Percentiles rank a stretch among this genome's conserved stretches.
Evolutionary conservation across 495 filamentous ascomycete genomes (phyloP).

Genomic region (Penicillium alfredii): DNA sequence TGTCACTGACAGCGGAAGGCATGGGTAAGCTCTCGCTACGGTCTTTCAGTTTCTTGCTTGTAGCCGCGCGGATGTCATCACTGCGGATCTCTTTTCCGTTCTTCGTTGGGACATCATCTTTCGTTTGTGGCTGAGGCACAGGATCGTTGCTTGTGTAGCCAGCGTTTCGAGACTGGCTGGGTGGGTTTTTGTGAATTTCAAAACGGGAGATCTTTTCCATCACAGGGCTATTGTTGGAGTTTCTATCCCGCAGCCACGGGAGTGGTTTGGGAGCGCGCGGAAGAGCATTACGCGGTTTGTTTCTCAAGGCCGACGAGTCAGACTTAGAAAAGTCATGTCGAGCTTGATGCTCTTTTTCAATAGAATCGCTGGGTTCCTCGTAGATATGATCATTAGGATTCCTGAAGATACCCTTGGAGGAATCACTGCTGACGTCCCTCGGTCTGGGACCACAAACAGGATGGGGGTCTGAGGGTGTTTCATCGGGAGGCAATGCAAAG

Average conservation of each 20-base stretch:
- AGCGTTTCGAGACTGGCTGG: constrained; percentile 67
- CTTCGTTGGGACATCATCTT: constrained; percentile 43
- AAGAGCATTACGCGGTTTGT: constrained; percentile 52
- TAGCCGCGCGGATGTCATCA: constrained; percentile 83
- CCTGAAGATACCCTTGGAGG: constrained; percentile 40
- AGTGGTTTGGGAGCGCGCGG: constrained; percentile 45
- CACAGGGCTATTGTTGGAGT: constrained; percentile 39
- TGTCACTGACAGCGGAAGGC: constrained; percentile 80
- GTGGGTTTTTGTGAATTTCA: constrained; percentile 74
- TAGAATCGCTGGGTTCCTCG: constrained; percentile 63
- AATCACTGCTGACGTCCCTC: constrained; percentile 34
- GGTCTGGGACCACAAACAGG: constrained; percentile 20
- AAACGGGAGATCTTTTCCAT: constrained; percentile 53
- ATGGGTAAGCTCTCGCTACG: constrained; percentile 79
- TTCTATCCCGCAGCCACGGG: constrained; percentile 26
- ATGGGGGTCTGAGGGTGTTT: constrained; percentile 6
- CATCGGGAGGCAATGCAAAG: constrained; percentile 34
- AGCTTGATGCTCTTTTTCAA: constrained; percentile 24
- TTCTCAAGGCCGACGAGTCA: constrained; percentile 47
- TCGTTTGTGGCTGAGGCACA: constrained; percentile 24
- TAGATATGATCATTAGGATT: constrained; percentile 78
- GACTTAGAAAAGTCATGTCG: constrained; percentile 30
- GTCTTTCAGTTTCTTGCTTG: constrained; percentile 80
- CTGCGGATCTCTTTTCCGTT: constrained; percentile 75
- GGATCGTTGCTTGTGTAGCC: constrained; percentile 61